Percentiles rank a stretch among this genome's conserved stretches.
Evolutionary conservation across 768 basidiomycete species (phyloP).

Genomic region (Trametes elegans): DNA sequence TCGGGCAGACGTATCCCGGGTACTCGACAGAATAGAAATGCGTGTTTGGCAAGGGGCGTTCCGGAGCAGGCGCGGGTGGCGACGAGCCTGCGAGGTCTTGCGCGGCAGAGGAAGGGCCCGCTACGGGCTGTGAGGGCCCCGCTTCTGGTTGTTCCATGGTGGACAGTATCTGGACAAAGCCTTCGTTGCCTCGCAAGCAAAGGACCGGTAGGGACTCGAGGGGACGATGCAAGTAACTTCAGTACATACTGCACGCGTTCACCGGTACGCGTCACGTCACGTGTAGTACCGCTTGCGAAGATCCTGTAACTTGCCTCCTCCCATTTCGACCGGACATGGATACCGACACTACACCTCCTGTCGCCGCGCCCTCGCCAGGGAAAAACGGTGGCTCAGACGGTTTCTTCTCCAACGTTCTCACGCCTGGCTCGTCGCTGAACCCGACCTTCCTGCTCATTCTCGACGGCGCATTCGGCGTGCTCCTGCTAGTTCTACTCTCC

Average conservation of each 20-base stretch:
- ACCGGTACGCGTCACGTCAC: slow-evolving; percentile 8
- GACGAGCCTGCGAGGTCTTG: neutral
- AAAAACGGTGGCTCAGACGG: slow-evolving; percentile 8
- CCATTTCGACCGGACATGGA: too few relatives aligned
- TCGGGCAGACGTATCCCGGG: slow-evolving; percentile 74
- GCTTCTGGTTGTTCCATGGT: slow-evolving; percentile 9
- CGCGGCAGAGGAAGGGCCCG: neutral
- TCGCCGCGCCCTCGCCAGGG: neutral
- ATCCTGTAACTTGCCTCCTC: too few relatives aligned
- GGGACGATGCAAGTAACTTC: neutral
- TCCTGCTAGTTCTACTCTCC: slow-evolving; percentile 57
- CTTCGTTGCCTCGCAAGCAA: too few relatives aligned
- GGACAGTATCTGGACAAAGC: too few relatives aligned
- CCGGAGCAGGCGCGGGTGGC: slow-evolving; percentile 32
- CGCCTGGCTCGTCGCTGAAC: slow-evolving; percentile 74
- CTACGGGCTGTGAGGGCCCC: slow-evolving; percentile 3
- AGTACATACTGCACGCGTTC: slow-evolving; percentile 2
- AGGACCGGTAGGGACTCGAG: slow-evolving; percentile 1
- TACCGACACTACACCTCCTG: neutral
- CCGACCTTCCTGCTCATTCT: slow-evolving; percentile 64
- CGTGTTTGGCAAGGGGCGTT: slow-evolving; percentile 49
- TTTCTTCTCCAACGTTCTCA: slow-evolving; percentile 59
- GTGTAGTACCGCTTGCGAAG: neutral
- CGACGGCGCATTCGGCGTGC: slow-evolving; percentile 55
- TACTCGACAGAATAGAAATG: slow-evolving; percentile 85